Evolutionary conservation across 23 red algal genomes (phyloP).

Genomic region (Cyanidioschyzon merolae): DNA sequence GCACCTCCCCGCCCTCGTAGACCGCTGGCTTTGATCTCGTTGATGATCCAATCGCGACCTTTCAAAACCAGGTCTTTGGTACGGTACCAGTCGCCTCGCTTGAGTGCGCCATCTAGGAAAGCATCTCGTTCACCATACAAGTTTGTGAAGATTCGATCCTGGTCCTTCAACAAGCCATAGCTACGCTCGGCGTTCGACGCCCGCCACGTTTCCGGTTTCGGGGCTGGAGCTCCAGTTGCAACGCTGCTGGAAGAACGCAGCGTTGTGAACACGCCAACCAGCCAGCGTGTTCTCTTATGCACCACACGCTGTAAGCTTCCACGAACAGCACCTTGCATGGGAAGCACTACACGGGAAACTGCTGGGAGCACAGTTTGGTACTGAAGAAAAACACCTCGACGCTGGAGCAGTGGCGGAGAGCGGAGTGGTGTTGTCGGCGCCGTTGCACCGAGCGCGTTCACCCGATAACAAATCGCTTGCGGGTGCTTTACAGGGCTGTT

Average conservation of each 20-base stretch:
- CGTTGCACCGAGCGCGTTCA: too few species aligned
- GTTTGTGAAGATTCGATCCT: constrained; percentile 96
- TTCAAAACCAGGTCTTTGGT: constrained; percentile 91
- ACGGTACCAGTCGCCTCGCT: constrained; percentile 93
- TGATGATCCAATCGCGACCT: constrained; percentile 89
- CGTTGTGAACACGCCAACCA: too few species aligned
- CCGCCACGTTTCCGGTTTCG: constrained; percentile 72
- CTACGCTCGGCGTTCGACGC: constrained; percentile 56
- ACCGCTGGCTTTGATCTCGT: constrained; percentile 77
- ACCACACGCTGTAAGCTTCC: too few species aligned
- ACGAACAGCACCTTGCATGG: too few species aligned
- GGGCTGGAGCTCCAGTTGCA: neutral
- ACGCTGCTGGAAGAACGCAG: neutral
- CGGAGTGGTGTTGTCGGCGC: too few species aligned
- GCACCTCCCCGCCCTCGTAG: constrained; percentile 93
- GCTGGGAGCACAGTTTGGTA: too few species aligned
- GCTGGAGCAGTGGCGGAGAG: too few species aligned
- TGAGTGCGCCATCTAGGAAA: constrained; percentile 59
- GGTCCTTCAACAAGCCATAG: constrained; percentile 56
- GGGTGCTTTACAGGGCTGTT: too few species aligned
- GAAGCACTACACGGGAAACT: too few species aligned
- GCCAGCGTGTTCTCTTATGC: too few species aligned
- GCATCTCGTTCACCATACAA: constrained; percentile 70
- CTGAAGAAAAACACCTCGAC: too few species aligned
- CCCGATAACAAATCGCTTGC: too few species aligned